A percentile compares a stretch with the other conserved stretches of the same genome.
Conservation (phyloP, 768 basidiomycete genomes). For the Clitopilus passeckerianus region DNA sequence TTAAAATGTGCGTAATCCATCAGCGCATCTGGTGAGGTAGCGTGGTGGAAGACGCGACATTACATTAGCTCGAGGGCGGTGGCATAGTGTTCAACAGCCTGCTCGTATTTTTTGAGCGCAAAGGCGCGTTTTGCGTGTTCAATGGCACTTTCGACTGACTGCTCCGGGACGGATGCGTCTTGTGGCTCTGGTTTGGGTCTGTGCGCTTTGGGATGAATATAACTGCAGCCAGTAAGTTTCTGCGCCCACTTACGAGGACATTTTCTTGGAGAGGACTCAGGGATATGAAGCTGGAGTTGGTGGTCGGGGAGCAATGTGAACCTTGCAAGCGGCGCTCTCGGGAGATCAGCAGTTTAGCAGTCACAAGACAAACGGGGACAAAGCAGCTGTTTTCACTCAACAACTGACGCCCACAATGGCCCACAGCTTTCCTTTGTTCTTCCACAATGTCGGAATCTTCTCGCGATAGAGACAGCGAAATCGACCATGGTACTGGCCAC, state of each 20-base stretch:
- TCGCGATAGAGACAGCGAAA: too few relatives aligned
- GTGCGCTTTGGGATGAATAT: conserved; percentile 1
- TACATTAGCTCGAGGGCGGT: conserved; percentile 81
- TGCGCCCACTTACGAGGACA: neutral
- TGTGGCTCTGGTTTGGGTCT: conserved; percentile 4
- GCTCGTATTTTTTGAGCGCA: conserved; percentile 81
- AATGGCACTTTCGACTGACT: conserved; percentile 50
- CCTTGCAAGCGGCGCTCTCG: neutral
- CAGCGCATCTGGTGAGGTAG: conserved; percentile 1
- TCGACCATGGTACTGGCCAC: too few relatives aligned
- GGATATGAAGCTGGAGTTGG: neutral
- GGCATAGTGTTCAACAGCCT: conserved; percentile 81
- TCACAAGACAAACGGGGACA: neutral
- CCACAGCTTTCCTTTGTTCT: too few relatives aligned
- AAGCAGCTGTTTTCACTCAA: neutral
- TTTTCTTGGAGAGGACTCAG: neutral
- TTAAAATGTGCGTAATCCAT: conserved; percentile 10
- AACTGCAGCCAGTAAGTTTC: neutral
- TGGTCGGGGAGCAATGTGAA: neutral
- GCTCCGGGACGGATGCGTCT: conserved; percentile 18
- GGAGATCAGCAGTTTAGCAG: neutral
- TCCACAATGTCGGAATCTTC: too few relatives aligned
- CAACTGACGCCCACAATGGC: too few relatives aligned
- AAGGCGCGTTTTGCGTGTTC: conserved; percentile 87
- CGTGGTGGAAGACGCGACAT: conserved; percentile 32